These are phyloP conservation scores for Prunus mira DNA, from an alignment of 306 rosid species.

Conservation along the genomic window DNA sequence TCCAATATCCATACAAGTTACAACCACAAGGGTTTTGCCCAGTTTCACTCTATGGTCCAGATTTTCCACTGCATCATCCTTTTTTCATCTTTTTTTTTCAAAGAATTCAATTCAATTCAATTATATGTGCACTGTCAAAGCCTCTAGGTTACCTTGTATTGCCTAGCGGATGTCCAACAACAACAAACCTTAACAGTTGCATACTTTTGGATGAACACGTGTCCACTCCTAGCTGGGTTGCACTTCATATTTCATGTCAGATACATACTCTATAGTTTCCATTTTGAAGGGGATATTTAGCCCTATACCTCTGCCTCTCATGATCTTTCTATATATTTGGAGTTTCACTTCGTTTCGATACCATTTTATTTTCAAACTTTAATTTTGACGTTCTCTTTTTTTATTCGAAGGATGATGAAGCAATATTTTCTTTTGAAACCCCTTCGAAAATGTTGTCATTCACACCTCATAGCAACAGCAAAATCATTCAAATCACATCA, in stretches of 20 bases:
- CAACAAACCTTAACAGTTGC: conserved; percentile 18
- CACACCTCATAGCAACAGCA: too few relatives aligned
- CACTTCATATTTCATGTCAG: neutral
- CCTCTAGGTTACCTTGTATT: conserved; percentile 22
- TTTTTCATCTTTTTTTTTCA: neutral
- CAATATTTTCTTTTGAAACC: too few relatives aligned
- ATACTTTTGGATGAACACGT: conserved; percentile 22
- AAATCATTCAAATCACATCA: too few relatives aligned
- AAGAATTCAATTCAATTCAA: neutral
- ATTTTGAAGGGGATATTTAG: neutral
- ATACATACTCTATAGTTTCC: neutral
- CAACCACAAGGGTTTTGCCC: neutral
- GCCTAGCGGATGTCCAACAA: conserved; percentile 27
- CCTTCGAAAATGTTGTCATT: too few relatives aligned
- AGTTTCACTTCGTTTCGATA: too few relatives aligned
- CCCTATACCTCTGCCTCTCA: too few relatives aligned
- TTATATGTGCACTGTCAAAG: conserved; percentile 17
- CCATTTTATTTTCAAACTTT: too few relatives aligned
- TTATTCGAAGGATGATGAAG: too few relatives aligned
- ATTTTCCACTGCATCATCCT: neutral
- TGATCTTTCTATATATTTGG: too few relatives aligned
- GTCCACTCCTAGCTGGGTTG: conserved; percentile 13
- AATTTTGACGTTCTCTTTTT: too few relatives aligned
- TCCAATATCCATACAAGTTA: neutral
- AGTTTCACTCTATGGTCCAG: conserved; percentile 12